These are phyloP conservation scores for Epichloe bromicola DNA, from an alignment of 2,329 filamentous ascomycete species.

Conservation along the genomic window DNA sequence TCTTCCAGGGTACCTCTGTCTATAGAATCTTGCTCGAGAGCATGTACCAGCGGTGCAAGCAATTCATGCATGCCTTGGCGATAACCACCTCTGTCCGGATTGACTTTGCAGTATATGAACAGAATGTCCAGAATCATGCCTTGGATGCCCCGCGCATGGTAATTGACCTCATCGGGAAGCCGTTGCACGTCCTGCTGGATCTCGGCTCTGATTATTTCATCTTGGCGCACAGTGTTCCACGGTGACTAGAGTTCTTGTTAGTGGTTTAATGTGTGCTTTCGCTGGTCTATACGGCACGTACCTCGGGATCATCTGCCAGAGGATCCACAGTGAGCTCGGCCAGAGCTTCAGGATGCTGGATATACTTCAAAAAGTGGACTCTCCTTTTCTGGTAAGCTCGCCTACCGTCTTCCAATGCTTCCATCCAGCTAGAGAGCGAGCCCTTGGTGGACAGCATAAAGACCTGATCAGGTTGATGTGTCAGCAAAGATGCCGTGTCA, in stretches of 20 bases:
- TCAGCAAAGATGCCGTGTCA: slow-evolving; percentile 6
- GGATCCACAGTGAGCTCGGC: slow-evolving; percentile 62
- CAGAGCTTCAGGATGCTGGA: slow-evolving; percentile 73
- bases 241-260: slow-evolving; percentile 49
- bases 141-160: slow-evolving; percentile 68
- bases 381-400: slow-evolving; percentile 60
- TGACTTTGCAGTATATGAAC: slow-evolving; percentile 89
- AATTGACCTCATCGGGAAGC: slow-evolving; percentile 84
- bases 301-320: slow-evolving; percentile 62
- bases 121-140: slow-evolving; percentile 74
- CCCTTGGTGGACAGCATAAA: slow-evolving; percentile 68
- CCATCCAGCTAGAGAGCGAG: slow-evolving; percentile 53
- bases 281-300: slow-evolving; percentile 20
- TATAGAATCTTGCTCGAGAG: slow-evolving; percentile 70
- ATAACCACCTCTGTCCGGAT: slow-evolving; percentile 75
- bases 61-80: slow-evolving; percentile 99
- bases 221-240: slow-evolving; percentile 75
- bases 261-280: background rate
- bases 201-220: slow-evolving; percentile 73
- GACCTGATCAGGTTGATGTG: slow-evolving; percentile 33
- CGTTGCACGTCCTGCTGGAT: slow-evolving; percentile 91
- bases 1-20: slow-evolving; percentile 29
- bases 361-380: slow-evolving; percentile 65
- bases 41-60: slow-evolving; percentile 77
- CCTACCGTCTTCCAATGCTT: slow-evolving; percentile 53